Base-by-base conservation (phyloP, 371 early-diverging fungal genomes). In the Apophysomyces sp. region DNA sequence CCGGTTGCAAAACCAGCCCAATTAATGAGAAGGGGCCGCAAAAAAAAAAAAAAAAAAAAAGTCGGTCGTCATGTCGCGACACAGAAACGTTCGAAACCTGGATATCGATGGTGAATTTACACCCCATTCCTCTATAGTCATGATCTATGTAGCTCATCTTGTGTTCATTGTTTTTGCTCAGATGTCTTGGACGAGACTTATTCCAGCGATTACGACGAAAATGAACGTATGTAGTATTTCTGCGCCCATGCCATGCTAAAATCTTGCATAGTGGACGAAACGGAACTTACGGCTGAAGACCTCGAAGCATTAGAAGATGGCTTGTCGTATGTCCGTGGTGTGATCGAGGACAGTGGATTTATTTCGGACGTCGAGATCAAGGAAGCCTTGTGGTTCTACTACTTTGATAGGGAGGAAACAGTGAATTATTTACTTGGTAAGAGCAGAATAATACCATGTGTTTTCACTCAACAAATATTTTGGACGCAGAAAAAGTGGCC, bases 11-110 rank as follows among this genome's bases (percentile, higher is more conserved):
- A n/a, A n/a, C n/a, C n/a, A n/a, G n/a, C n/a, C n/a, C n/a, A n/a
- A n/a, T n/a, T n/a, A n/a, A n/a, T n/a, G n/a, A n/a, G n/a, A n/a
- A n/a, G n/a, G n/a, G n/a, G n/a, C n/a, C n/a, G n/a, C n/a, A n/a
- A n/a, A n/a, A n/a, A n/a, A n/a, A n/a, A n/a, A n/a, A n/a, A n/a
- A n/a, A n/a, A n/a, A n/a, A n/a, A n/a, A n/a, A n/a, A n/a, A n/a
- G n/a, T n/a, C n/a, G n/a, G n/a, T n/a, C n/a, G n/a, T n/a, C 55
- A 91, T 92, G 92, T 89, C 91, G 24, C 81, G 92, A 58, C 92
- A 92, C 63, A 80, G 92, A 66, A 81, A 76, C 55, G 78, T 92
- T 52, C 77, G 90, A 64, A 90, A 89, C 65, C 57, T 92, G 31
- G 87, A 87, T 60, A 69, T 88, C 31, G 85, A 87, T 51, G 90